phyloP scores from a whole-genome alignment of 768 basidiomycete genomes.

The Boletellus emodensis region DNA sequence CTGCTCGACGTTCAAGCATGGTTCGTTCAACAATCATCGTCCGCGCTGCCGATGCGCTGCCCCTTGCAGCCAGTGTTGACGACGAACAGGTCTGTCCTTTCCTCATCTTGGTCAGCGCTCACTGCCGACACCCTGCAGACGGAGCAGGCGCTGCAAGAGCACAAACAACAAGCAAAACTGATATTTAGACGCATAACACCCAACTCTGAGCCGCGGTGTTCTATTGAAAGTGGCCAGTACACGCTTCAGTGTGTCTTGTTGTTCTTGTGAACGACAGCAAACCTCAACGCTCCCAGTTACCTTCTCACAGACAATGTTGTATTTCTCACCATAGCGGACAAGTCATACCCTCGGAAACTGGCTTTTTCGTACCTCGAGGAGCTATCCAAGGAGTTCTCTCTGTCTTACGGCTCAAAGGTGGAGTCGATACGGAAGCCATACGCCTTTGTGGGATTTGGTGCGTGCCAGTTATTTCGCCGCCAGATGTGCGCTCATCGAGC shows the following conservation, averaged over 20 bases:
- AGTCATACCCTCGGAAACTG: conserved; percentile 94
- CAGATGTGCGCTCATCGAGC: conserved; percentile 3
- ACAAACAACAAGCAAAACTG: conserved; percentile 97
- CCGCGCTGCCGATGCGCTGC: conserved; percentile 80
- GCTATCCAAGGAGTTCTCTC: conserved; percentile 91
- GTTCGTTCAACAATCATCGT: conserved; percentile 86
- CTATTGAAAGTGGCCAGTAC: conserved; percentile 92
- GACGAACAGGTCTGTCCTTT: conserved; percentile 77
- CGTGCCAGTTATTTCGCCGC: conserved; percentile 25
- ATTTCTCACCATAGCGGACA: conserved; percentile 93
- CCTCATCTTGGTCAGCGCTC: background rate
- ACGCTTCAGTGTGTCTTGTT: conserved; percentile 80
- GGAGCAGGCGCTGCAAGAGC: conserved; percentile 89
- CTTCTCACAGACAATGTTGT: conserved; percentile 92
- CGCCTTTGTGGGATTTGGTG: conserved; percentile 97
- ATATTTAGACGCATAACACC: conserved; percentile 92
- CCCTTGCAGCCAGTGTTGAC: conserved; percentile 93
- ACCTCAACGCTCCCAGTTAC: conserved; percentile 56
- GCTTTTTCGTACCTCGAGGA: conserved; percentile 98
- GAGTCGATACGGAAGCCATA: conserved; percentile 94
- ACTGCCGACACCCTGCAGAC: conserved; percentile 50
- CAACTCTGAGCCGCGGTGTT: conserved; percentile 93
- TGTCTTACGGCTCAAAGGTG: conserved; percentile 89
- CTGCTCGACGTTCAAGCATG: conserved; percentile 41
- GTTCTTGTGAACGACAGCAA: background rate